phyloP scores from a whole-genome alignment of 768 basidiomycete species.

The Termitomyces sp. region DNA sequence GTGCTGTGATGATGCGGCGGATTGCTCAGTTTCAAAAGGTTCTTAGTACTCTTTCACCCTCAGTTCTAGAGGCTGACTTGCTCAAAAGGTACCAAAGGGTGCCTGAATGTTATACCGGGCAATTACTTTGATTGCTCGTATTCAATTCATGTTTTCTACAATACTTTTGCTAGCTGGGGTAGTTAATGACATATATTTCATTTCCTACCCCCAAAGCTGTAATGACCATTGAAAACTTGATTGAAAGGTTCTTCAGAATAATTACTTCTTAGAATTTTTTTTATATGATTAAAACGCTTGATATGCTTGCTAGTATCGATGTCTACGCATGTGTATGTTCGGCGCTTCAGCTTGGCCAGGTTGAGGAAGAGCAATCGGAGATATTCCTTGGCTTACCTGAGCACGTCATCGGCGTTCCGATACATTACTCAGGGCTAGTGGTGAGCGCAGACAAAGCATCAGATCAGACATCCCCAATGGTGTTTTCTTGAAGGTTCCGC shows the following conservation, averaged over 20 bases:
- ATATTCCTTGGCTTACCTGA: not conserved
- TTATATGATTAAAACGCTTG: too few relatives aligned
- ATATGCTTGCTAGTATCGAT: not conserved
- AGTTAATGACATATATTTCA: not conserved
- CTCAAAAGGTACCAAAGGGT: slow-evolving; percentile 39
- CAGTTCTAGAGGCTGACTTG: not conserved
- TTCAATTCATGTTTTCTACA: slow-evolving; percentile 10
- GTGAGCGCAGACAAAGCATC: not conserved
- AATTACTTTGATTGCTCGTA: slow-evolving; percentile 45
- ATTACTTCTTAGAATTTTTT: not conserved
- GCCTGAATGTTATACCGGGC: slow-evolving; percentile 46
- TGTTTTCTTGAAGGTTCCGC: not conserved
- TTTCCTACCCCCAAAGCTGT: too few relatives aligned
- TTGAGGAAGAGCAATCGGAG: not conserved
- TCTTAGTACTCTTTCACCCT: not conserved
- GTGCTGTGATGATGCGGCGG: slow-evolving; percentile 48
- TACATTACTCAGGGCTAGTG: not conserved
- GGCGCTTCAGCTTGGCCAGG: not conserved
- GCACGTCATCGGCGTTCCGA: not conserved
- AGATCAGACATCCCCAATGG: not conserved
- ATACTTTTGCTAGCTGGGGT: not conserved
- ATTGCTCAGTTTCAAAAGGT: slow-evolving; percentile 48
- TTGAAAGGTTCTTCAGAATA: not conserved
- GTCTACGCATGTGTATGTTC: not conserved
- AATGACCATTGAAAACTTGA: too few relatives aligned